phyloP scores from a whole-genome alignment of 345 rosid species.

The Eucalyptus cloeziana region DNA sequence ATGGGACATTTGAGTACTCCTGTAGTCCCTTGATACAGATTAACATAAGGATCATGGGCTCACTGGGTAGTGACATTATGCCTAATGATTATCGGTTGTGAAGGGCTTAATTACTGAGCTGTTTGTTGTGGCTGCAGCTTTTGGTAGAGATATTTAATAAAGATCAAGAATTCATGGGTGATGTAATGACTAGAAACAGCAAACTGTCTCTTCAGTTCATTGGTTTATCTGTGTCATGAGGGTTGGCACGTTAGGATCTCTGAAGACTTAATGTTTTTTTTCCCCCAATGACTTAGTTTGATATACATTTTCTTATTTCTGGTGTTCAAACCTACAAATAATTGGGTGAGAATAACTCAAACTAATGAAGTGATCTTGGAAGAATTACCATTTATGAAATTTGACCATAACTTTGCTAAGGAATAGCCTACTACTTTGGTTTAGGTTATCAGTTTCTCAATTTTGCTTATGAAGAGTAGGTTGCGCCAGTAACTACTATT shows the following conservation, averaged over 20 bases:
- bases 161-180: neutral
- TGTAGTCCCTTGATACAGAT: neutral
- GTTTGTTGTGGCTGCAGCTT: neutral
- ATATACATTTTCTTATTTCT: neutral
- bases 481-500: neutral
- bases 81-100: too few species aligned
- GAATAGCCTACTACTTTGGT: neutral
- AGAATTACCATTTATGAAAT: neutral
- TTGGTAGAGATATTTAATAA: neutral
- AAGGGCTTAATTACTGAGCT: too few species aligned
- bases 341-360: neutral
- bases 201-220: neutral
- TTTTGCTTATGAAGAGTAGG: neutral
- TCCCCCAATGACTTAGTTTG: neutral
- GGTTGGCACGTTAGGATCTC: neutral
- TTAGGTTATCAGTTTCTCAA: neutral
- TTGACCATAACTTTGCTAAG: neutral
- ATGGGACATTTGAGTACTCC: neutral
- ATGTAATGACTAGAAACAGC: neutral
- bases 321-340: neutral
- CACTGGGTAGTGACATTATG: too few species aligned
- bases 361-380: neutral
- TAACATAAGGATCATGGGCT: neutral
- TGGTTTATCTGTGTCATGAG: neutral
- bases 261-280: neutral